Evolutionary conservation across 2,329 filamentous ascomycete species (phyloP), one percentile per base, ranked within the genome.

Genomic region (Epichloe bromicola): DNA sequence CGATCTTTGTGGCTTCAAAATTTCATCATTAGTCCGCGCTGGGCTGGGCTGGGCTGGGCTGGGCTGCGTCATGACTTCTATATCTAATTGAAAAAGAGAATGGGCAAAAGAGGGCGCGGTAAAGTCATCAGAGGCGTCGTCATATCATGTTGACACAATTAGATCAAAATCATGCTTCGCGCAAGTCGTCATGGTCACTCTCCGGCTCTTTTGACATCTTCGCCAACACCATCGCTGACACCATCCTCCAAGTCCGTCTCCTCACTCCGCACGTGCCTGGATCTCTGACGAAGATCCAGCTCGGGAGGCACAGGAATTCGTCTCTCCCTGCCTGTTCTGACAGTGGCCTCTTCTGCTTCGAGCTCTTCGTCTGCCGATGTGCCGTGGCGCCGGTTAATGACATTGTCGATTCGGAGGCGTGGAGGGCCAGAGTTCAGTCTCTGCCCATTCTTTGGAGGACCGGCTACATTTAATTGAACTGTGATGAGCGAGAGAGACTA

Each of bases 371-470:
- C 56, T 33, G 49, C 51, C 8, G 47, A 53, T 20, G 53, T 47
- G 42, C 51, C 57, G 15, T 60, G 51, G 37, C 66, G 59, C 42
- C 59, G 59, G 50, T 68, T 68, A 55, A 69, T 67, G 41, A 68
- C 57, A 48, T 69, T 68, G 58, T 69, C 66, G 50, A 69, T 68
- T 4, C 66, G 63, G 14, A 69, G 56, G 14, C 66, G 63, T 2
- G 66, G 66, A 15, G 66, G 66, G 0, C 66, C 66, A 1, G 66
- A 67, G 41, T 66, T 66, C 17, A 67, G 58, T 19, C 57, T 58
- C 40, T 60, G 58, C 20, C 65, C 65, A 36, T 69, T 69, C 55
- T 66, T 66, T 10, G 64, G 66, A 14, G 66, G 66, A 3, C 66
- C 66, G 48, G 66, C 66, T 68, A 56, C 8, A 30, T 30, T 30